phyloP scores from a whole-genome alignment of 306 rosid species.

The Glycyrrhiza uralensis region DNA sequence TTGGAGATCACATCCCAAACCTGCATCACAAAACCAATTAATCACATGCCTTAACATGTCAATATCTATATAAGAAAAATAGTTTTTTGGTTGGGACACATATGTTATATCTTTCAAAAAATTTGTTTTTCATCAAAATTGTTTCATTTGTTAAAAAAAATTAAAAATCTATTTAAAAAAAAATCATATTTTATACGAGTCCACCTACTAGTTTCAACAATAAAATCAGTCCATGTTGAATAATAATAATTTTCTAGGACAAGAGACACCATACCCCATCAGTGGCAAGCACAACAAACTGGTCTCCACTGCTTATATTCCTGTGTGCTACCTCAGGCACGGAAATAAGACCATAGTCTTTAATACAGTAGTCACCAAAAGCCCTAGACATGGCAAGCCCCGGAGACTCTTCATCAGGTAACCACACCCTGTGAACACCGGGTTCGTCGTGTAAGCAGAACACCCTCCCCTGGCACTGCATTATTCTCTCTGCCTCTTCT shows the following conservation, averaged over 20 bases:
- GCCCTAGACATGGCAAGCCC: conserved; percentile 96
- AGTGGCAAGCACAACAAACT: conserved; percentile 81
- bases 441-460: conserved; percentile 81
- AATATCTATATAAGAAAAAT: no score
- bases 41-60: no score
- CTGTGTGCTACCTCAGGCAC: conserved; percentile 84
- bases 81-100: no score
- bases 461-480: conserved; percentile 70
- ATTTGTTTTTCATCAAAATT: no score
- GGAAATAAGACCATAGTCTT: conserved; percentile 77
- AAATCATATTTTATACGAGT: no score
- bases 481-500: conserved; percentile 92
- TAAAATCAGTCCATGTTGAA: no score
- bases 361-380: conserved; percentile 82
- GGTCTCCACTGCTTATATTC: conserved; percentile 54
- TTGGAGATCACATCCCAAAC: conserved; percentile 97
- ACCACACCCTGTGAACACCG: conserved; percentile 82
- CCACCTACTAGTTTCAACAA: not conserved
- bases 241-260: not conserved
- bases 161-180: no score
- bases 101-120: no score
- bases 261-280: conserved; percentile 67
- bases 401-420: conserved; percentile 63
- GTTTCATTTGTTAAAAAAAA: no score
- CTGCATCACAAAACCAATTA: conserved; percentile 33